These are phyloP conservation scores for Geranium incanum DNA, from an alignment of 441 rosid species.

Conservation along the genomic window DNA sequence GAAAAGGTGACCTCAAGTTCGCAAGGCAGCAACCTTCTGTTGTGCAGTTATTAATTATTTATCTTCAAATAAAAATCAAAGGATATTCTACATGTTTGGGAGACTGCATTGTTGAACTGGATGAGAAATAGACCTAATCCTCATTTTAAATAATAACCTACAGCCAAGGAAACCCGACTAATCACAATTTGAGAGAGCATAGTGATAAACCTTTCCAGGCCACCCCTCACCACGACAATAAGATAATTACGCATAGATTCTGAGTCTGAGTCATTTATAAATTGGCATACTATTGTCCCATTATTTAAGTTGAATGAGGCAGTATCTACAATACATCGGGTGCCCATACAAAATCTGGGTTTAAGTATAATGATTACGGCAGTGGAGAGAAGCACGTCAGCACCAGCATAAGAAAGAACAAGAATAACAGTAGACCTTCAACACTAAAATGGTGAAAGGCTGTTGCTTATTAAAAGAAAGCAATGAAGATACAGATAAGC, in stretches of 20 bases:
- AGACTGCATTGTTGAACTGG: background rate
- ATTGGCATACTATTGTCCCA: background rate
- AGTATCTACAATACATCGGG: background rate
- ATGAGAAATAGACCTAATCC: background rate
- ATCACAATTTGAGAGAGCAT: constrained; percentile 1
- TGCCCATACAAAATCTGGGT: background rate
- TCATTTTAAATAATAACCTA: background rate
- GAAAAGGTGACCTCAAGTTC: background rate
- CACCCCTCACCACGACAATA: background rate
- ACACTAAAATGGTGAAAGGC: background rate
- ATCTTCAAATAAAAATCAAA: background rate
- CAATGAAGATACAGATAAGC: background rate
- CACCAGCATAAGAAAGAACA: background rate
- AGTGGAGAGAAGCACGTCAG: background rate
- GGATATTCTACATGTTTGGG: background rate
- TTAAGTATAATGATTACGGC: background rate
- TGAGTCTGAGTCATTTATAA: background rate
- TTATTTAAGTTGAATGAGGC: no score
- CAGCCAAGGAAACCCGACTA: background rate
- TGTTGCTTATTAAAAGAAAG: background rate
- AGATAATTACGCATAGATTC: background rate
- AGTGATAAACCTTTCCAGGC: background rate
- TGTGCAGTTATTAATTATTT: background rate
- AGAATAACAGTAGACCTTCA: background rate
- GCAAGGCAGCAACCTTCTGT: background rate